A percentile compares a stretch with the other conserved stretches of the same genome.
phyloP scores from a whole-genome alignment of 148 eudicot species.

The Camellia japonica region DNA sequence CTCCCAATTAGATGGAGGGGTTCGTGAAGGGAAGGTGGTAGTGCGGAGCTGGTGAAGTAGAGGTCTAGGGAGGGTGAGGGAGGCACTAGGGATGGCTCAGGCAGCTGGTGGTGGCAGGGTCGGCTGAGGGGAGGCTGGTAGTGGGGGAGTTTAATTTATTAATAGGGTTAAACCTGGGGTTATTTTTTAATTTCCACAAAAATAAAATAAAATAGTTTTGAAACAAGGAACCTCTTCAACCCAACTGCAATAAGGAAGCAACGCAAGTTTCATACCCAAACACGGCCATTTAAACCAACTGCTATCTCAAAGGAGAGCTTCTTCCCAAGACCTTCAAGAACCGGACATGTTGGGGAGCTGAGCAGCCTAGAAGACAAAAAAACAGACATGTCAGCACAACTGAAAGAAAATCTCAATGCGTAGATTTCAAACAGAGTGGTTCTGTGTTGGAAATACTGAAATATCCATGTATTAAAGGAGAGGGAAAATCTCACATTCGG shows the following conservation, averaged over 20 bases:
- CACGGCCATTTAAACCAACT: conserved; percentile 87
- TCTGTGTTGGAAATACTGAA: background rate
- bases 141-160: no score
- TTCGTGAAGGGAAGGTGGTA: no score
- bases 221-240: background rate
- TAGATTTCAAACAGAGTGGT: background rate
- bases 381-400: background rate
- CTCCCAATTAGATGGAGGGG: no score
- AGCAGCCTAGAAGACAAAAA: conserved; percentile 51
- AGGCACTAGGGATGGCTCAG: no score
- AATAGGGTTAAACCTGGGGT: no score
- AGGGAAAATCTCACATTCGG: conserved; percentile 57
- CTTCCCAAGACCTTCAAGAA: conserved; percentile 87
- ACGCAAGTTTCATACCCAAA: conserved; percentile 64
- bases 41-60: no score
- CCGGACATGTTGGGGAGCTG: conserved; percentile 78
- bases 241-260: conserved; percentile 10
- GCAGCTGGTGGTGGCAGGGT: no score
- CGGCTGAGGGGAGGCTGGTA: no score
- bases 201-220: background rate
- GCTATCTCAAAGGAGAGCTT: conserved; percentile 93
- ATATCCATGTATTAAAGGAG: background rate
- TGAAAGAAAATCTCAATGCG: background rate
- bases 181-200: no score
- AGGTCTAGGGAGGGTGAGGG: no score